Evolutionary conservation across 1,139 yeast species (phyloP).

Genomic region (Geotrichum klebahnii): DNA sequence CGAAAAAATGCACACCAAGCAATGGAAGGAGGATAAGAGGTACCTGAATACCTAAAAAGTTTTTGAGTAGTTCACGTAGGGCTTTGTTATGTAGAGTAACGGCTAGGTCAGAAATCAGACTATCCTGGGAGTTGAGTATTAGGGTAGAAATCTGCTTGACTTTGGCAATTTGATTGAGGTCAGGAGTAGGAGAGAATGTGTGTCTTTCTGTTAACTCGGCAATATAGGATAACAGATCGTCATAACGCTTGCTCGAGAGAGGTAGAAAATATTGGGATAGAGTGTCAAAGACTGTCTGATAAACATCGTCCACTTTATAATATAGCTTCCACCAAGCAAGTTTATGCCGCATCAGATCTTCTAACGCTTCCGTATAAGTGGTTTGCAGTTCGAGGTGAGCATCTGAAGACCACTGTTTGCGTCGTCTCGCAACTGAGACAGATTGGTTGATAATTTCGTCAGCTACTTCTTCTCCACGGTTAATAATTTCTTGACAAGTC

Average conservation of each 20-base stretch:
- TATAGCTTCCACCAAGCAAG: slow-evolving; percentile 43
- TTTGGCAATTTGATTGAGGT: slow-evolving; percentile 2
- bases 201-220: slow-evolving; percentile 33
- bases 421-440: slow-evolving; percentile 27
- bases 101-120: slow-evolving; percentile 18
- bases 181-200: slow-evolving; percentile 23
- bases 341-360: slow-evolving; percentile 16
- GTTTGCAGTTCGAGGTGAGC: slow-evolving; percentile 43
- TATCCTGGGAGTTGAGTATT: slow-evolving; percentile 18
- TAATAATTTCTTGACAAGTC: slow-evolving; percentile 33
- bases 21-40: slow-evolving; percentile 37
- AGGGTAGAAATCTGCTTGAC: slow-evolving; percentile 1
- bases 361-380: slow-evolving; percentile 12
- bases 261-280: slow-evolving; percentile 33
- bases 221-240: slow-evolving; percentile 37
- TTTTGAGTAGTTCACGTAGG: slow-evolving; percentile 18
- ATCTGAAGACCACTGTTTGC: slow-evolving; percentile 37
- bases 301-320: slow-evolving; percentile 40
- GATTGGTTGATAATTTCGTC: slow-evolving; percentile 30
- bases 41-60: slow-evolving; percentile 36
- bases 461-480: slow-evolving; percentile 23
- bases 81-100: slow-evolving; percentile 23
- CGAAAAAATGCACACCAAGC: slow-evolving; percentile 36
- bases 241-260: slow-evolving; percentile 30
- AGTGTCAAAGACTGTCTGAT: slow-evolving; percentile 28